Evolutionary conservation across 2,329 filamentous ascomycete species (phyloP).

Genomic region (Scleromitrula shiraiana): DNA sequence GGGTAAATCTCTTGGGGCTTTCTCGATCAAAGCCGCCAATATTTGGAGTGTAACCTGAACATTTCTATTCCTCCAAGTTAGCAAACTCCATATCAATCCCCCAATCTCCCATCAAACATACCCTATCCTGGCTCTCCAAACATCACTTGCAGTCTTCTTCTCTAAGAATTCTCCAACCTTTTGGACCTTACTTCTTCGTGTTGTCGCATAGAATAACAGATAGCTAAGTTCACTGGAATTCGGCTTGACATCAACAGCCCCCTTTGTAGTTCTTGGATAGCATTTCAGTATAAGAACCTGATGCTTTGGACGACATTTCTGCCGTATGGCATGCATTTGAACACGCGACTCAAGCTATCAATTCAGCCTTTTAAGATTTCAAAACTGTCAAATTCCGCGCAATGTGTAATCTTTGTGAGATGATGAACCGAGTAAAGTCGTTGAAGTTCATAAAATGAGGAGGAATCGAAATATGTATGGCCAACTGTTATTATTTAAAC

Average conservation of each 20-base stretch:
- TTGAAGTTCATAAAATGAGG: background rate
- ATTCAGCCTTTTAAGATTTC: background rate
- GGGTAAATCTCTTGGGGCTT: constrained; percentile 80
- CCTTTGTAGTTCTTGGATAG: constrained; percentile 89
- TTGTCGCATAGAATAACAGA: constrained; percentile 92
- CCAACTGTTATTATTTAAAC: constrained; percentile 6
- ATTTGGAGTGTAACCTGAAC: constrained; percentile 94
- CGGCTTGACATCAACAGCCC: constrained; percentile 84
- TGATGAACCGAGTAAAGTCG: background rate
- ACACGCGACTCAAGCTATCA: background rate
- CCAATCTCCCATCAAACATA: constrained; percentile 36
- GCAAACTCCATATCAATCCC: constrained; percentile 5
- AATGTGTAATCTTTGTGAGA: background rate
- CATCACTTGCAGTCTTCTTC: constrained; percentile 86
- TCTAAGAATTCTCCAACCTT: constrained; percentile 94
- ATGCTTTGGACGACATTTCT: constrained; percentile 82
- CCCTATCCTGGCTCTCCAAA: constrained; percentile 83
- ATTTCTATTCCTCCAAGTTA: constrained; percentile 49
- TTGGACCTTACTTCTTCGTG: constrained; percentile 86
- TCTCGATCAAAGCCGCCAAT: constrained; percentile 83
- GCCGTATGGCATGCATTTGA: constrained; percentile 56
- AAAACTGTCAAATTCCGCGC: background rate
- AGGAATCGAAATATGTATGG: background rate
- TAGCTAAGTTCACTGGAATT: constrained; percentile 97
- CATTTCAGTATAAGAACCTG: constrained; percentile 94